Evolutionary conservation across 441 rosid species (phyloP).

Genomic region (Arabidopsis hybrid): DNA sequence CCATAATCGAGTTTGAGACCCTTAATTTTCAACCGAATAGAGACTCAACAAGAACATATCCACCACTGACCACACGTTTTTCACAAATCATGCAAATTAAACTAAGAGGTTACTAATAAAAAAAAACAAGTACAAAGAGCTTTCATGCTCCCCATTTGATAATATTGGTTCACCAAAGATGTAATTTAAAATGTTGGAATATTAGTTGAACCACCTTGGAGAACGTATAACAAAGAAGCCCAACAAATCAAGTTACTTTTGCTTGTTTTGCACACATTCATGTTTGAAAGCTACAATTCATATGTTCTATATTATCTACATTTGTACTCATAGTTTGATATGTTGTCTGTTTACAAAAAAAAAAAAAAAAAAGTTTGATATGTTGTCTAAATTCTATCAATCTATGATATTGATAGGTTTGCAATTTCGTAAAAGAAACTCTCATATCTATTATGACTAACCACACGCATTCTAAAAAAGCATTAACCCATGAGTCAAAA

Average conservation of each 20-base stretch:
- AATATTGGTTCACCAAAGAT: conserved; percentile 43
- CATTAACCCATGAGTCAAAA: too few relatives aligned
- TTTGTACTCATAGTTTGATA: conserved; percentile 36
- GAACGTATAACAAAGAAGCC: conserved; percentile 30
- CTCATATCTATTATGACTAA: not conserved
- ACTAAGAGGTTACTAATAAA: conserved; percentile 2
- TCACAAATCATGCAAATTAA: conserved; percentile 20
- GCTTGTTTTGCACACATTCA: conserved; percentile 46
- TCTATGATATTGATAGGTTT: conserved; percentile 3
- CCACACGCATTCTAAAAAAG: not conserved
- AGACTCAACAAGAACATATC: conserved; percentile 23
- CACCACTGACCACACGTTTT: conserved; percentile 5
- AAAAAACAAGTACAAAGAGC: conserved; percentile 28
- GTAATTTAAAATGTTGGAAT: conserved; percentile 9
- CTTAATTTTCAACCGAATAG: not conserved
- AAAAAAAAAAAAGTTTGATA: too few relatives aligned
- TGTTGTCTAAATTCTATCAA: conserved; percentile 22
- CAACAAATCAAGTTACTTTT: conserved; percentile 44
- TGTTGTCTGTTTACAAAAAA: too few relatives aligned
- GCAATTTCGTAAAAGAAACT: conserved; percentile 24
- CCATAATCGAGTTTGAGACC: not conserved
- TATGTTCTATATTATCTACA: conserved; percentile 28
- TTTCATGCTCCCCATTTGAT: conserved; percentile 34
- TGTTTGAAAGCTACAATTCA: conserved; percentile 33
- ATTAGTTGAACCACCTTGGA: conserved; percentile 41